Conservation (phyloP, 164 flowering plant genomes). For the Sedum album region DNA sequence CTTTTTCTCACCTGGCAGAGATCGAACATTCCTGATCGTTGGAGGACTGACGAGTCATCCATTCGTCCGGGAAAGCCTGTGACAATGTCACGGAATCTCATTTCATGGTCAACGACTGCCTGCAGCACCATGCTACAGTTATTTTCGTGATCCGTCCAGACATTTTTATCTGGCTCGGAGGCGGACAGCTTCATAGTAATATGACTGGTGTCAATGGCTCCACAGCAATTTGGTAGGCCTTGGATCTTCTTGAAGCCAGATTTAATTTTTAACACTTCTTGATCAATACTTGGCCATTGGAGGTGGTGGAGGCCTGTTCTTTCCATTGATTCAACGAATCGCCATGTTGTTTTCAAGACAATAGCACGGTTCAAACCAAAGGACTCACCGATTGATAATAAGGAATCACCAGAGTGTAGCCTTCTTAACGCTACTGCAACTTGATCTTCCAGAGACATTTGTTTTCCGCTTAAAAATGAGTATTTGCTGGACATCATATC, state of each 20-base stretch:
- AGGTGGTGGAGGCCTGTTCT: constrained; percentile 64
- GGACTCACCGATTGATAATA: constrained; percentile 45
- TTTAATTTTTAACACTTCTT: constrained; percentile 50
- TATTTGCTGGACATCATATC: constrained; percentile 36
- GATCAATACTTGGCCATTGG: constrained; percentile 61
- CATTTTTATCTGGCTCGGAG: constrained; percentile 35
- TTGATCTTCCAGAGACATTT: constrained; percentile 46
- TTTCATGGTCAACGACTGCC: constrained; percentile 65
- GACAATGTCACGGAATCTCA: constrained; percentile 78
- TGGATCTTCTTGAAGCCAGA: constrained; percentile 57
- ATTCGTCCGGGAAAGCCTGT: constrained; percentile 93
- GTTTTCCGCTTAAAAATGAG: constrained; percentile 37
- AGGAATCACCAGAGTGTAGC: constrained; percentile 72
- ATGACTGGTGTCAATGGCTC: constrained; percentile 73
- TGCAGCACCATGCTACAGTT: constrained; percentile 82
- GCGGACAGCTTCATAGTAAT: constrained; percentile 52
- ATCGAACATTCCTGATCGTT: constrained; percentile 49
- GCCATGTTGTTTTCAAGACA: constrained; percentile 79
- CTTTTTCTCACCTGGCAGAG: constrained; percentile 58
- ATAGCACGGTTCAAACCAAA: constrained; percentile 71
- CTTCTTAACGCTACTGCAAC: constrained; percentile 84
- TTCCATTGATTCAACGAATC: constrained; percentile 82
- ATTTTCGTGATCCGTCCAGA: constrained; percentile 58
- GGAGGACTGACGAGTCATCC: constrained; percentile 40
- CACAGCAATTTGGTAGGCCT: constrained; percentile 88